Evolutionary conservation across 768 basidiomycete genomes (phyloP).

Genomic region (Hysterangium stoloniferum): DNA sequence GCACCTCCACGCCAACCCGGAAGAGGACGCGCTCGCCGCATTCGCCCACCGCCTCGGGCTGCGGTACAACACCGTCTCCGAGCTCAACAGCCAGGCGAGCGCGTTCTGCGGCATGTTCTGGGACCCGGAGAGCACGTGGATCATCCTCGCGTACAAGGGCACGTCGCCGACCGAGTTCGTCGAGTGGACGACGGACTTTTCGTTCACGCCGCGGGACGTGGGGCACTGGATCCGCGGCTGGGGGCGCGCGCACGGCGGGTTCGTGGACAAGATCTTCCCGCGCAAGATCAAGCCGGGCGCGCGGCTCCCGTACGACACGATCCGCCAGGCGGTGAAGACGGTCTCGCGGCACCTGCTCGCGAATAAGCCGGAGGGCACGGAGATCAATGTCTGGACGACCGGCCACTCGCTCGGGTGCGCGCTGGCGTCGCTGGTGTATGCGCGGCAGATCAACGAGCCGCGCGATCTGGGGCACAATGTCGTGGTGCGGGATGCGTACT

Average conservation of each 20-base stretch:
- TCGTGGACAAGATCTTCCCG: conserved; percentile 16
- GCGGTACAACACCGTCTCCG: conserved; percentile 15
- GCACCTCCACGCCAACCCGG: conserved; percentile 13
- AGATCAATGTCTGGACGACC: conserved; percentile 18
- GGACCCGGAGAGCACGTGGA: conserved; percentile 15
- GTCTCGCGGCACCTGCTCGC: conserved; percentile 12
- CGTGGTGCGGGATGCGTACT: conserved; percentile 16
- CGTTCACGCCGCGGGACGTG: conserved; percentile 14
- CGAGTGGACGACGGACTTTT: conserved; percentile 18
- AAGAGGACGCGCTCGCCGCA: conserved; percentile 13
- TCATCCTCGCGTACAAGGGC: conserved; percentile 19
- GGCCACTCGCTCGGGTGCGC: conserved; percentile 18
- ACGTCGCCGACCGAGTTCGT: conserved; percentile 16
- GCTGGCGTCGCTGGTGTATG: conserved; percentile 17
- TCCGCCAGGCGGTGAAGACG: conserved; percentile 15
- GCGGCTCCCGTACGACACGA: conserved; percentile 17
- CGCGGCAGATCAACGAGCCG: conserved; percentile 15
- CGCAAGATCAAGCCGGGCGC: conserved; percentile 13
- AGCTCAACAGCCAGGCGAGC: conserved; percentile 15
- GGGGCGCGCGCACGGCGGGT: conserved; percentile 17
- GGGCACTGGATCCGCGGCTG: conserved; percentile 17
- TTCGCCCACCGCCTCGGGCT: conserved; percentile 13
- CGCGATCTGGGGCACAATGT: conserved; percentile 13
- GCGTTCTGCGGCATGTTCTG: conserved; percentile 18
- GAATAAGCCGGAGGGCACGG: conserved; percentile 12